A percentile compares a stretch with the other conserved stretches of the same genome.
These are phyloP conservation scores for Vitis amurensis DNA, from an alignment of 164 flowering plant species.

Conservation along the genomic window DNA sequence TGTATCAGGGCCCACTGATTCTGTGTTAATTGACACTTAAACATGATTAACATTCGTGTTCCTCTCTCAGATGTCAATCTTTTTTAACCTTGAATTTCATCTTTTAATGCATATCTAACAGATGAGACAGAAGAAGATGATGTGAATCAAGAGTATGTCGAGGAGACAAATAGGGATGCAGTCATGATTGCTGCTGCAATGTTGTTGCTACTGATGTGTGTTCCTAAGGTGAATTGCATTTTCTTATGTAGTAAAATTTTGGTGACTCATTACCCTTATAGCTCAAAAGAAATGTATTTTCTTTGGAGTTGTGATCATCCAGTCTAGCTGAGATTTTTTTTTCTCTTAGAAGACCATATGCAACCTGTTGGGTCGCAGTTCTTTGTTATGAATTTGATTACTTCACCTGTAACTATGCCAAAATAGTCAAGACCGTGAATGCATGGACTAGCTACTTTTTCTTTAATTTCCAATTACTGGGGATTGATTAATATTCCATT, in stretches of 20 bases:
- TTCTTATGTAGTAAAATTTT: constrained; percentile 1
- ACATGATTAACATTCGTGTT: neutral
- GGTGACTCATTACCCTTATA: neutral
- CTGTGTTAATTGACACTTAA: too few relatives aligned
- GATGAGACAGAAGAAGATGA: constrained; percentile 94
- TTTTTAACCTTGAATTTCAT: neutral
- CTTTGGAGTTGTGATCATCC: too few relatives aligned
- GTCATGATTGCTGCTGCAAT: constrained; percentile 88
- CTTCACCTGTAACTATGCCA: neutral
- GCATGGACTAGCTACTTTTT: too few relatives aligned
- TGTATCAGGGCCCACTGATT: too few relatives aligned
- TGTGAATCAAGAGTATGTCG: constrained; percentile 79
- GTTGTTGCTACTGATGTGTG: constrained; percentile 67
- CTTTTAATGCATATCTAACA: constrained; percentile 23
- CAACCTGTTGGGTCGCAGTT: too few relatives aligned
- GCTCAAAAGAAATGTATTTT: neutral
- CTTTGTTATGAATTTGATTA: too few relatives aligned
- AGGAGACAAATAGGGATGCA: constrained; percentile 81
- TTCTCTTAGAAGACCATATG: too few relatives aligned
- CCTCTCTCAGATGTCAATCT: neutral
- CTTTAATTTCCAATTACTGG: neutral
- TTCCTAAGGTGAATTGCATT: constrained; percentile 64
- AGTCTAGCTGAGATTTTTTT: too few relatives aligned
- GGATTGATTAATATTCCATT: neutral
- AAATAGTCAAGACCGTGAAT: too few relatives aligned